Conservation (phyloP, 345 rosid genomes). For the Diplotaxis tenuifolia region DNA sequence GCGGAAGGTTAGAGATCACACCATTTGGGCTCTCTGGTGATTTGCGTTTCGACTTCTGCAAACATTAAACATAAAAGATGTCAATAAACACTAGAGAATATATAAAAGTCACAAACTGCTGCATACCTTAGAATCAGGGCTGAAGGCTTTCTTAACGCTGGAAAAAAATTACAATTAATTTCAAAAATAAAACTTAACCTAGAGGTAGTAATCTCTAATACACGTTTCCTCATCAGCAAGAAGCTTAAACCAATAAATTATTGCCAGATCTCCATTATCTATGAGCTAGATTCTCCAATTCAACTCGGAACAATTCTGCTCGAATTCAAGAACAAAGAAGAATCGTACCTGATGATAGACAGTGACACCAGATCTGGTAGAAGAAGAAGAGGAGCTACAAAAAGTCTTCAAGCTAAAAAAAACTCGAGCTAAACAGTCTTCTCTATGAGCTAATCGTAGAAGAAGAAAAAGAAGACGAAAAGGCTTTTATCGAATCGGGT, state of each 20-base stretch:
- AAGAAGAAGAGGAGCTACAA: neutral
- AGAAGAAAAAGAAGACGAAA: conserved; percentile 23
- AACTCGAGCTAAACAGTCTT: no score
- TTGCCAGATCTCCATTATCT: conserved; percentile 26
- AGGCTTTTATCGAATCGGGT: conserved; percentile 5
- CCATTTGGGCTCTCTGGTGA: conserved; percentile 34
- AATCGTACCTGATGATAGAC: conserved; percentile 19
- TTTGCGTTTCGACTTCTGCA: conserved; percentile 35
- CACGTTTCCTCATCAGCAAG: neutral
- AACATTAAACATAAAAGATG: neutral
- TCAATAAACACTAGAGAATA: neutral
- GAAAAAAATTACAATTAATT: conserved; percentile 41
- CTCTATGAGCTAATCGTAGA: conserved; percentile 3
- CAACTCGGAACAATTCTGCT: neutral
- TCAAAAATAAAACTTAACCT: conserved; percentile 9
- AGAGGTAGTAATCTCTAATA: neutral
- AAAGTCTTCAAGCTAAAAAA: conserved; percentile 11
- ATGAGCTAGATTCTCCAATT: conserved; percentile 12
- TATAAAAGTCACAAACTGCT: conserved; percentile 28
- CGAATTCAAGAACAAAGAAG: neutral
- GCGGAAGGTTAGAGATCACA: conserved; percentile 40
- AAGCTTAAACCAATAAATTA: no score
- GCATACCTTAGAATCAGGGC: conserved; percentile 61
- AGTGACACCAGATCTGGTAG: conserved; percentile 35
- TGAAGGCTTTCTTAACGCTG: conserved; percentile 76